These are phyloP conservation scores for Leccinum pellstonianum DNA, from an alignment of 768 basidiomycete genomes.

Conservation along the genomic window DNA sequence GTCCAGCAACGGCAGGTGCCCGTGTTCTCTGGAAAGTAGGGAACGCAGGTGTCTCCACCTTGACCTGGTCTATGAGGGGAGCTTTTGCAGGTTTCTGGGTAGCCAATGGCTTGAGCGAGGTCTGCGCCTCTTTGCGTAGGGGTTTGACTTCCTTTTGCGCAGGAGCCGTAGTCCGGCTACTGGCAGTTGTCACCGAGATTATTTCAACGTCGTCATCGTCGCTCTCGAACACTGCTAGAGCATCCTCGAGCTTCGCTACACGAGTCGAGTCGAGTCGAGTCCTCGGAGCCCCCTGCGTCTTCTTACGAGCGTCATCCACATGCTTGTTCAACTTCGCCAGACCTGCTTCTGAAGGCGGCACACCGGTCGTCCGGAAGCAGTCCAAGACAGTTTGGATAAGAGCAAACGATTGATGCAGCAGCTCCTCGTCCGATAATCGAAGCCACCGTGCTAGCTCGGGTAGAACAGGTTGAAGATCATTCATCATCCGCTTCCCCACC, in stretches of 20 bases:
- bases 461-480: constrained; percentile 74
- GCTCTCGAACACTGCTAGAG: constrained; percentile 64
- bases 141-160: constrained; percentile 15
- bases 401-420: constrained; percentile 85
- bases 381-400: constrained; percentile 77
- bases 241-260: constrained; percentile 62
- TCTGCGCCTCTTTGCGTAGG: constrained; percentile 21
- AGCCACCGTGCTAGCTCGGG: constrained; percentile 84
- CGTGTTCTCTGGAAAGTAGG: constrained; percentile 44
- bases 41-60: constrained; percentile 38
- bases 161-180: constrained; percentile 13
- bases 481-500: constrained; percentile 72
- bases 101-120: constrained; percentile 15
- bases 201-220: constrained; percentile 61
- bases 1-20: constrained; percentile 31
- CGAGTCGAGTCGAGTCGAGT: constrained; percentile 57
- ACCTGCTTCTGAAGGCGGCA: constrained; percentile 53
- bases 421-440: constrained; percentile 87
- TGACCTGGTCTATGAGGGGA: constrained; percentile 27
- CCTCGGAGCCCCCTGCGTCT: constrained; percentile 42
- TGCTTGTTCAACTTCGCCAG: constrained; percentile 68
- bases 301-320: constrained; percentile 56
- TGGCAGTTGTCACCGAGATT: constrained; percentile 38
- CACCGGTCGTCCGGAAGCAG: constrained; percentile 64
- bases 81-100: constrained; percentile 18